These are phyloP conservation scores for Diversispora epigaea DNA, from an alignment of 192 early-diverging fungal genomes.

Conservation along the genomic window DNA sequence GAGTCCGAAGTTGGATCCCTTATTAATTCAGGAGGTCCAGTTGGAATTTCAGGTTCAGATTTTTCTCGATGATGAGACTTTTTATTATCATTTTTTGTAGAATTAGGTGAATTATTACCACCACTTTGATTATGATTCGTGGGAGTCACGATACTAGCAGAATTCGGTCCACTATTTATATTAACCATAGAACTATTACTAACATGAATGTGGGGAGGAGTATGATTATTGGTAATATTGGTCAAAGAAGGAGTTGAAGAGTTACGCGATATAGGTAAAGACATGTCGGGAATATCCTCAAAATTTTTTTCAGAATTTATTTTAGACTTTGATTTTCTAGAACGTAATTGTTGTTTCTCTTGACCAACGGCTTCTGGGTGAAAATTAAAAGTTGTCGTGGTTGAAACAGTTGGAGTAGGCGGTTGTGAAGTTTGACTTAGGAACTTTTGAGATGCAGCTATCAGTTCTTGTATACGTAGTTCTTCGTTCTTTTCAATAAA, in stretches of 20 bases:
- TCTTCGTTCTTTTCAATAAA: slow-evolving; percentile 1
- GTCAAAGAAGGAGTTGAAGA: slow-evolving; percentile 16
- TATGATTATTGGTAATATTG: background rate
- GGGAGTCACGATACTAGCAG: background rate
- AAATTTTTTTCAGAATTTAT: background rate
- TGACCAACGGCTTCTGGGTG: background rate
- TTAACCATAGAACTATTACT: slow-evolving; percentile 29
- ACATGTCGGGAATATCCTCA: background rate
- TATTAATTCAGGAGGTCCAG: slow-evolving; percentile 30
- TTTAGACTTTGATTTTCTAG: background rate
- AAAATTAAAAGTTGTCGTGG: background rate
- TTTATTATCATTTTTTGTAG: background rate
- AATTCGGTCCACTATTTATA: slow-evolving; percentile 6
- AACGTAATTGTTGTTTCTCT: background rate
- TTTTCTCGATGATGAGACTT: background rate
- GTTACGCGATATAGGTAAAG: slow-evolving; percentile 10
- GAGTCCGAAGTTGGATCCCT: slow-evolving; percentile 33
- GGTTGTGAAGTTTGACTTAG: slow-evolving; percentile 2
- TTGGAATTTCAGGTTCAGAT: slow-evolving; percentile 20
- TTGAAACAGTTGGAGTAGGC: background rate
- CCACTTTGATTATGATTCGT: background rate
- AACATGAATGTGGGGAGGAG: slow-evolving; percentile 7
- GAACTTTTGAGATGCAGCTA: slow-evolving; percentile 9
- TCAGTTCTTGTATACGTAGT: slow-evolving; percentile 2
- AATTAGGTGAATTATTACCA: background rate